Base-by-base conservation (phyloP, 2,329 filamentous ascomycete genomes). In the Botrytis cinerea region DNA sequence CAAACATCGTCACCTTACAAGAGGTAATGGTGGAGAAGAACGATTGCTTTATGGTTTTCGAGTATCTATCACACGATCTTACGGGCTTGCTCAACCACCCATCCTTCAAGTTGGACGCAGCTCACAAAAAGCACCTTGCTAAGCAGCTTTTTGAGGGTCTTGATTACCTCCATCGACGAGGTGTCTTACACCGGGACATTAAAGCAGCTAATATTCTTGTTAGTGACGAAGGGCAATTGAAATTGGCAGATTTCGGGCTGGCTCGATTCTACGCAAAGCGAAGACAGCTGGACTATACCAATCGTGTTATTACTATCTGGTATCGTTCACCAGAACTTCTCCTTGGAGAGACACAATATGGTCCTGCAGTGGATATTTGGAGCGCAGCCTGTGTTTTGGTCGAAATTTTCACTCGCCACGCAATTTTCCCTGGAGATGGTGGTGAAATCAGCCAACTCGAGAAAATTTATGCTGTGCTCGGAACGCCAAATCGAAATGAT, bases 41-140 rank as follows among this genome's bases (percentile, higher is more conserved):
- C 78, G 95, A 98, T 83, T 99, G 96, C 82, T 99, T 97, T 83
- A 99, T 99, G 96, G 96, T 99, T 4, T 99, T 99, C 77, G 96
- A 99, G 82, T 99, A 99, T 81, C 87, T 98, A 46, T 95, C 96
- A 1, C 96, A 99, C 81, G 96, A 99, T 82, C 85, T 99, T 75
- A 99, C 96, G 4, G 96, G 96, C 22, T 86, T 99, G 46, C 89
- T 99, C 75, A 98, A 98, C 79, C 96, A 99, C 80, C 96, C 96
- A 0, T 92, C 92, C 0, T 99, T 97, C 83, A 91, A 91, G 74
- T 88, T 99, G 22, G 92, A 96, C 54, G 85, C 90, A 6, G 90
- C 92, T 0, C 95, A 98, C 82, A 97, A 94, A 83, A 99, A 99
- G 83, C 91, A 99, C 81, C 87, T 99, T 48, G 94, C 94, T 0